Evolutionary conservation across 257 asterid species (phyloP).

Genomic region (Fraxinus pennsylvanica): DNA sequence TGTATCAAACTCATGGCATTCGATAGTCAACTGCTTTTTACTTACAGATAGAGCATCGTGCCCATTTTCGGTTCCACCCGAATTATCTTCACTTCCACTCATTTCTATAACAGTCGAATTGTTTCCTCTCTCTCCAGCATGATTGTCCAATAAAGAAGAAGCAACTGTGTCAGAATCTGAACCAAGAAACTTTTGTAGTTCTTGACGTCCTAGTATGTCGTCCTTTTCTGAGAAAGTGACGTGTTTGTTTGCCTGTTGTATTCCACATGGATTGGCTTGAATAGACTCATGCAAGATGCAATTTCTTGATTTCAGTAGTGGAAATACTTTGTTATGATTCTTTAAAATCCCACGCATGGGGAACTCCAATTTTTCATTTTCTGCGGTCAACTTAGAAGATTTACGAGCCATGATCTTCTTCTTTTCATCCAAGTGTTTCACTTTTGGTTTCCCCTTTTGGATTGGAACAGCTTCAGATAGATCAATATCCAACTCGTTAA

Average conservation of each 20-base stretch:
- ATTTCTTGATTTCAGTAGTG: conserved; percentile 27
- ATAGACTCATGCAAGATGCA: conserved; percentile 29
- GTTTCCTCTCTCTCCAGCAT: conserved; percentile 22
- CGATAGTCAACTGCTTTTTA: conserved; percentile 26
- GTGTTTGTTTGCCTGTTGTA: conserved; percentile 36
- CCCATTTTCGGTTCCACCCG: conserved; percentile 30
- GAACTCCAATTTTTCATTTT: conserved; percentile 30
- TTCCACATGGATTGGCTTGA: conserved; percentile 21
- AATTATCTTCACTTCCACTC: conserved; percentile 32
- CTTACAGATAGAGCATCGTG: conserved; percentile 28
- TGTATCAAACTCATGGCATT: conserved; percentile 11
- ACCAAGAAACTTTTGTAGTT: conserved; percentile 14
- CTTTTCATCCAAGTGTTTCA: conserved; percentile 26
- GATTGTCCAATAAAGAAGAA: conserved; percentile 22
- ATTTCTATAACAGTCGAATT: conserved; percentile 23
- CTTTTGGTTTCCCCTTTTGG: conserved; percentile 34
- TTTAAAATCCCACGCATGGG: conserved; percentile 41
- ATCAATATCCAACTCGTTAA: conserved; percentile 29
- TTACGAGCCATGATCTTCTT: conserved; percentile 29
- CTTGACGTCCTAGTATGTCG: conserved; percentile 31
- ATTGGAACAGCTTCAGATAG: conserved; percentile 20
- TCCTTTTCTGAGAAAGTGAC: conserved; percentile 47
- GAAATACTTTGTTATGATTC: conserved; percentile 27
- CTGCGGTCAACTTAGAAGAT: conserved; percentile 29
- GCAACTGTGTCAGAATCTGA: conserved; percentile 21